Evolutionary conservation across 805 yeast species (phyloP), one percentile per base, ranked within the genome.

Genomic region (Ogataea polymorpha): DNA sequence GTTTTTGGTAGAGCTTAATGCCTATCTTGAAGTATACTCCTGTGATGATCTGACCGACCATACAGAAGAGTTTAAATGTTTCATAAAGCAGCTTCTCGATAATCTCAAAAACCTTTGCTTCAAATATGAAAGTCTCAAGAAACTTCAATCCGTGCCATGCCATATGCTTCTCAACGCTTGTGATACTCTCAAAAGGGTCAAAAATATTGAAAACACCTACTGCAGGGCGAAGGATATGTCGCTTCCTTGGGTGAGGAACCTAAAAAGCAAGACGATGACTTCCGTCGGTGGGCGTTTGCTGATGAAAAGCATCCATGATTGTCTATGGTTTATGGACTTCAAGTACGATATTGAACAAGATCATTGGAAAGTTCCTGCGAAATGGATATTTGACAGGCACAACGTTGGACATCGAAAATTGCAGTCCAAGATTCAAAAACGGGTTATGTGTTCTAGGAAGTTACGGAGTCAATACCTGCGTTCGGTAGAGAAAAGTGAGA

Each of bases 321-420:
- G 51, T 35, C 21, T 44, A n/a, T 48, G 51, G 51, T 37, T 21
- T 20, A 14, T 36, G 8, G 49, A 48, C 11, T 48, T 42, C 21
- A 28, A 33, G 21, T 35, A 21, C 13, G 45, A 47, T 18, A 35
- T 35, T 14, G 43, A 36, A 16, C 20, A 35, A 6, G 35, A 34
- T 6, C 30, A 34, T 15, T 44, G 51, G 51, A 39, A 37, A 17
- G 28, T 28, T 5, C 41, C 36, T 11, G 35, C 39, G 9, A 48
- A 35, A 32, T 48, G 51, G 51, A 42, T 21, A 25, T 48, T 42
- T 30, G 39, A 42, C 23, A 36, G 20, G 16, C 39, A 24, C 15
- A 27, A 32, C 10, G n/a, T 11, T n/a, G 51, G 49, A 3, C 51
- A 48, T 23, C 23, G 24, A 6, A 30, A 32, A 1, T 39, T 48